Base-by-base conservation (phyloP, 2,329 filamentous ascomycete species). In the Nemania sp. region DNA sequence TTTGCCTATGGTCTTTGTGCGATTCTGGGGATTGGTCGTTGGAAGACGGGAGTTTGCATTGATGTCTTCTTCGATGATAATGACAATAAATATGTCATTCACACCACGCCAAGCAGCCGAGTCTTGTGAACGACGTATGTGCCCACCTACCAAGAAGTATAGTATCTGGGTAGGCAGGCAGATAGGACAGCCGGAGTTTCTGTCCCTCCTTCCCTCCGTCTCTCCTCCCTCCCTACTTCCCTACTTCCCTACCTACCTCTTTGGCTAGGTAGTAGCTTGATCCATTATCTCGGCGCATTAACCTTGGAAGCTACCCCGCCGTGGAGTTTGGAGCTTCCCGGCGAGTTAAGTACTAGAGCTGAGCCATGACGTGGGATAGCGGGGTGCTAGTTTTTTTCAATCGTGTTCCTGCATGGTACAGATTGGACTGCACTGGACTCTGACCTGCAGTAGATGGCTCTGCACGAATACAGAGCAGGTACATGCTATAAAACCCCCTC, bases 331-430 rank as follows among this genome's bases (percentile, higher is more conserved):
- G 10, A 43, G 32, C 32, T 55, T 45, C 18, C 27, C 55, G 15
- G 55, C 52, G 49, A 24, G 22, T 26, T 45, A 51, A 51, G 20
- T 51, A 26, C 20, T 15, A 27, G 20, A 18, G 43, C 22, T 45
- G 26, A 51, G 53, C 27, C 52, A 68, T 68, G 66, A 68, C 62
- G 66, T 68, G 61, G 26, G n/a, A 54, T 63, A 20, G 62, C 35
- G 63, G 63, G 56, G 63, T 18, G 6, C 20, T 22, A 41, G 7
- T 51, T 51, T 27, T 35, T n/a, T 27, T 54, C 24, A 13, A 32
- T 41, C 27, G 29, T 27, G 22, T 51, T 27, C 47, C 24, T 51
- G 22, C 47, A 51, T 51, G 47, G n/a, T 26, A 45, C 41, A 45
- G 6, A n/a, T 6, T 20, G 20, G 5, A 45, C 41, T 6, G 15